Conservation (phyloP, 2,329 filamentous ascomycete genomes). For the Penicillium thymicola region DNA sequence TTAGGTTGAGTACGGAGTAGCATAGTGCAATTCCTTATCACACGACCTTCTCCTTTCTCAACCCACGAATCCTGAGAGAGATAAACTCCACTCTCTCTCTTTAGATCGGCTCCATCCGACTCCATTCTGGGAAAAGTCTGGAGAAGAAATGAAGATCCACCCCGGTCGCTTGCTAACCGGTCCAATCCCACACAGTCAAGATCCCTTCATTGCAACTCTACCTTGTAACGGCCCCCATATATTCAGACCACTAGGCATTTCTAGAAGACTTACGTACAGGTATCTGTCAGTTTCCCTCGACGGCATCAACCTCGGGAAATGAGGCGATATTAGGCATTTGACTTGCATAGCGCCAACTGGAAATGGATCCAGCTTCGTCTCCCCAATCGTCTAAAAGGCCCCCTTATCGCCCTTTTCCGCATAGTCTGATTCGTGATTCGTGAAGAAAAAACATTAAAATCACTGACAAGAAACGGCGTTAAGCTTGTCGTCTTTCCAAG, state of each 20-base stretch:
- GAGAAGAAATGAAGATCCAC: not conserved
- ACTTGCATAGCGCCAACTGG: not conserved
- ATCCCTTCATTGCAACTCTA: slow-evolving; percentile 10
- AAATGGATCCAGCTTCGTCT: not conserved
- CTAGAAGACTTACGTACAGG: not conserved
- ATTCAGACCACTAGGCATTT: not conserved
- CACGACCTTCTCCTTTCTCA: not conserved
- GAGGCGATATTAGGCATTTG: not conserved
- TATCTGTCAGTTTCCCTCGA: not conserved
- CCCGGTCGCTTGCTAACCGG: slow-evolving; percentile 3
- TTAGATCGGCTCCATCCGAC: no score
- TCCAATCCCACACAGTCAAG: not conserved
- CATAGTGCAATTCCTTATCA: not conserved
- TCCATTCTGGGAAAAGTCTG: no score
- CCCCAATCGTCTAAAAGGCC: no score
- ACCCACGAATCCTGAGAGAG: slow-evolving; percentile 2
- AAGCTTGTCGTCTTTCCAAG: no score
- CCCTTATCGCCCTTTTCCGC: no score
- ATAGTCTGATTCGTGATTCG: no score
- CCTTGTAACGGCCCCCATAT: slow-evolving; percentile 6
- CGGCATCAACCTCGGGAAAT: not conserved
- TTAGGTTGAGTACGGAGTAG: not conserved
- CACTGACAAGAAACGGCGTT: no score
- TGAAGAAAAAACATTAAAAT: no score
- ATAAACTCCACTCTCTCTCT: not conserved